Percentiles rank a stretch among this genome's conserved stretches.
Conservation (phyloP, 2,329 filamentous ascomycete genomes). For the Fusarium subglutinans region DNA sequence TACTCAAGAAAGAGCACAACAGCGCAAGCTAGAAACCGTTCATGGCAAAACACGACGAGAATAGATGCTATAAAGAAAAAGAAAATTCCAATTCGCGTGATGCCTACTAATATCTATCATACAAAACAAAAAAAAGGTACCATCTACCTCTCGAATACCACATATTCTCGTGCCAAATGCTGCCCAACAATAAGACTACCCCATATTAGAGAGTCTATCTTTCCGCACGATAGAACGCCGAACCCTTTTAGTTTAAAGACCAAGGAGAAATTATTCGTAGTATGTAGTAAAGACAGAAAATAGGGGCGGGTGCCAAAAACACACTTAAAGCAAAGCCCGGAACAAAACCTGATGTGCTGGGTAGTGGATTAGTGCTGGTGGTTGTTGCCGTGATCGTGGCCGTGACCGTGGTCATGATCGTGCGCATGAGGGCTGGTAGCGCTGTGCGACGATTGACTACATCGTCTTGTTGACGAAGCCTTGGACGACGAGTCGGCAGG, state of each 20-base stretch:
- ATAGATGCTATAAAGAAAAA: background rate
- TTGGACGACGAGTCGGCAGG: conserved; percentile 46
- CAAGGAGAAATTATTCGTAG: conserved; percentile 20
- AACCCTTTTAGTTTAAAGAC: conserved; percentile 15
- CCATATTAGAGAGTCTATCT: background rate
- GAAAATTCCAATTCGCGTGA: conserved; percentile 14
- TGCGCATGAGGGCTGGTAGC: conserved; percentile 26
- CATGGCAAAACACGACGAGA: background rate
- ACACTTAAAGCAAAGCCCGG: background rate
- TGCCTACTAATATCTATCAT: conserved; percentile 27
- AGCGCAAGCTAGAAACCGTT: background rate
- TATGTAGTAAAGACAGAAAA: conserved; percentile 8
- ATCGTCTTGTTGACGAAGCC: conserved; percentile 49
- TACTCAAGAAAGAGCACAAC: background rate
- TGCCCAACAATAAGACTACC: conserved; percentile 2
- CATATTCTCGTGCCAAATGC: conserved; percentile 1
- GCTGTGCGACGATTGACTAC: conserved; percentile 47
- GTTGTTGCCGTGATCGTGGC: background rate
- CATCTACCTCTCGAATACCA: conserved; percentile 9
- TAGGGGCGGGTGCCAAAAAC: background rate
- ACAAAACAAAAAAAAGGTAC: conserved; percentile 15
- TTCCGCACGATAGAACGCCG: conserved; percentile 33
- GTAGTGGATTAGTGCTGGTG: conserved; percentile 21
- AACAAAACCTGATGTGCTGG: background rate
- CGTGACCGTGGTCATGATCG: conserved; percentile 1